These are phyloP conservation scores for Pseudoneurospora amorphoporcata DNA, from an alignment of 495 filamentous ascomycete species.

Conservation along the genomic window DNA sequence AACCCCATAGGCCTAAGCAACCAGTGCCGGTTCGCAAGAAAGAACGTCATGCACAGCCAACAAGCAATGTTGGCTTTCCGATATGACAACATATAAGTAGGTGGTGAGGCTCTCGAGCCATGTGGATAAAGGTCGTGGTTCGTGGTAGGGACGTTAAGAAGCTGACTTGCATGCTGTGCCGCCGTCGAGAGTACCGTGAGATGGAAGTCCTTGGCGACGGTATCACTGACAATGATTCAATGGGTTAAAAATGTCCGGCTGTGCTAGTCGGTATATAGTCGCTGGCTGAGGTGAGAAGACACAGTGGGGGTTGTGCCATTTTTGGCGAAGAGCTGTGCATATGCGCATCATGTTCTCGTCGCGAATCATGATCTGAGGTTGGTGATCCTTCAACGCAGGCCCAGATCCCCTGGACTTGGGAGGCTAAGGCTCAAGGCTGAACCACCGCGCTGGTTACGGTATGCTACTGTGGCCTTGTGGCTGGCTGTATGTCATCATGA, in stretches of 20 bases:
- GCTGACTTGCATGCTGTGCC: neutral
- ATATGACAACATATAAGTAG: neutral
- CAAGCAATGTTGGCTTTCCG: neutral
- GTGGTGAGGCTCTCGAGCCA: neutral
- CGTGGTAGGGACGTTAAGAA: neutral
- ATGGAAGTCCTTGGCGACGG: neutral
- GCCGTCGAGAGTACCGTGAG: neutral
- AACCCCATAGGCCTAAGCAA: too few relatives aligned
- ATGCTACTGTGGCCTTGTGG: neutral
- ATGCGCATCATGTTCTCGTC: neutral
- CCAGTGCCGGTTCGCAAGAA: neutral
- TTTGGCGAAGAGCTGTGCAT: neutral
- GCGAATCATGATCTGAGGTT: neutral
- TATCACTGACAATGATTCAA: neutral
- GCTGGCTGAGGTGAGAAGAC: neutral
- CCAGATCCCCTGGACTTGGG: neutral
- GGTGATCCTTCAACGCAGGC: neutral
- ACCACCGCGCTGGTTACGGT: neutral
- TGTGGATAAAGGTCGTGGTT: neutral
- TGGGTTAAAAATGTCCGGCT: neutral
- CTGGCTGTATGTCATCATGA: neutral
- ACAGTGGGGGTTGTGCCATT: neutral
- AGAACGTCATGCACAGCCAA: neutral
- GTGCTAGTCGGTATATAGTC: neutral
- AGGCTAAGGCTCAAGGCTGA: neutral